These are phyloP conservation scores for Hypoxylon rickii DNA, from an alignment of 495 filamentous ascomycete genomes.

Conservation along the genomic window DNA sequence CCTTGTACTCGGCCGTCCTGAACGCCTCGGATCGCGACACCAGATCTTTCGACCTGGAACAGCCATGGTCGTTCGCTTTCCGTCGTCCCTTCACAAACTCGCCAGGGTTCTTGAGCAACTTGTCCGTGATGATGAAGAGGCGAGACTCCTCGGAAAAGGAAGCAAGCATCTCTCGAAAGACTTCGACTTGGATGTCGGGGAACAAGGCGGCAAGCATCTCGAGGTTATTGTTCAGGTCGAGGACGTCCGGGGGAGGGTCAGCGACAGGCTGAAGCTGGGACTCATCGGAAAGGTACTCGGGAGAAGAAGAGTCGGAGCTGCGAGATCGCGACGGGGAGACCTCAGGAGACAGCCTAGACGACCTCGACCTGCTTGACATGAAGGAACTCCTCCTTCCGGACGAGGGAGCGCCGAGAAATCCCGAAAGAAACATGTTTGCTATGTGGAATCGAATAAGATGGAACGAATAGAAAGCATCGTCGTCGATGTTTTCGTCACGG, in stretches of 20 bases:
- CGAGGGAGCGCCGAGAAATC: conserved; percentile 17
- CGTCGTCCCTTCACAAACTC: conserved; percentile 77
- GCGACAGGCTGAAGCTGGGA: conserved; percentile 45
- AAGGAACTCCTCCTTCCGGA: conserved; percentile 22
- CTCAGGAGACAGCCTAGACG: conserved; percentile 23
- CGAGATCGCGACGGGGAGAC: conserved; percentile 25
- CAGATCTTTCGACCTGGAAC: conserved; percentile 28
- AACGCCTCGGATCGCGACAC: conserved; percentile 75
- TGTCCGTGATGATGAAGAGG: conserved; percentile 82
- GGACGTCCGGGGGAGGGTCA: conserved; percentile 61
- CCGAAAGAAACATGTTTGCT: conserved; percentile 30
- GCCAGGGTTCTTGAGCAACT: conserved; percentile 75
- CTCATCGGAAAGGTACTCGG: conserved; percentile 53
- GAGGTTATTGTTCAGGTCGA: conserved; percentile 76
- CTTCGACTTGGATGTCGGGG: conserved; percentile 83
- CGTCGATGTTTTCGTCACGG: conserved; percentile 1
- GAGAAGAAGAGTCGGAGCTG: conserved; percentile 8
- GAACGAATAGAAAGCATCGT: conserved; percentile 13
- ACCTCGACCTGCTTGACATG: conserved; percentile 21
- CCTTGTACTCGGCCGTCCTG: conserved; percentile 71
- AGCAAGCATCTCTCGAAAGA: conserved; percentile 87
- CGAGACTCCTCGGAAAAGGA: conserved; percentile 82
- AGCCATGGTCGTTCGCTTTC: conserved; percentile 52
- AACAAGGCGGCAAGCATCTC: conserved; percentile 75
- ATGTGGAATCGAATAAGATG: conserved; percentile 12